phyloP scores from a whole-genome alignment of 1,284 basidiomycete genomes.

The Coniferiporia weirii region DNA sequence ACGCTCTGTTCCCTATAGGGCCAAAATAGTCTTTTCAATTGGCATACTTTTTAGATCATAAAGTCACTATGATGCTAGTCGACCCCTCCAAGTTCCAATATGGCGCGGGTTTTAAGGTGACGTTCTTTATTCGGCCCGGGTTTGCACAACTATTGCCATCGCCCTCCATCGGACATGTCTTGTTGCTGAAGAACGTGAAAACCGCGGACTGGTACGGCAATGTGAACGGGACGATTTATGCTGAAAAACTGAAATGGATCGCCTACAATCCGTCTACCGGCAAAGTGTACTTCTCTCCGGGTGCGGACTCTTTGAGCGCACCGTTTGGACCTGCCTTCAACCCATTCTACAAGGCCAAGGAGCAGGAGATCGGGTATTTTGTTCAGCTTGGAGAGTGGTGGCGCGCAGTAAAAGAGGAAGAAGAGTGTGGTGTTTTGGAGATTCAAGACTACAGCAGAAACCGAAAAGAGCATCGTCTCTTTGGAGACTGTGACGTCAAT shows the following conservation, averaged over 20 bases:
- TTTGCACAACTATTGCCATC: conserved; percentile 6
- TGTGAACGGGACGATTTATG: conserved; percentile 12
- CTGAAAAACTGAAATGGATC: conserved; percentile 15
- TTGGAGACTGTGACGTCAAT: conserved; percentile 9
- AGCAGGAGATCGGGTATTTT: conserved; percentile 8
- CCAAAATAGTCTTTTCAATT: background rate
- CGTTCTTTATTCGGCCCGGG: conserved; percentile 10
- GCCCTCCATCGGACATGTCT: conserved; percentile 4
- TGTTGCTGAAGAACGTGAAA: conserved; percentile 11
- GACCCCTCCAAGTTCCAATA: conserved; percentile 13
- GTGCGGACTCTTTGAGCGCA: background rate
- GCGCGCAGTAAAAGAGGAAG: conserved; percentile 11
- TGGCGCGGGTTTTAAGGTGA: conserved; percentile 10
- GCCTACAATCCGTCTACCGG: conserved; percentile 11
- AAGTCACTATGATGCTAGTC: conserved; percentile 3
- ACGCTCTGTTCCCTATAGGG: background rate
- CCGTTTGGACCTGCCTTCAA: background rate
- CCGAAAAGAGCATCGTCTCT: conserved; percentile 3
- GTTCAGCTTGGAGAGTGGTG: conserved; percentile 13
- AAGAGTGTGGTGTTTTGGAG: conserved; percentile 6
- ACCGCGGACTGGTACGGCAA: background rate
- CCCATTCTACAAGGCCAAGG: conserved; percentile 5
- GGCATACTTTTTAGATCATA: conserved; percentile 1
- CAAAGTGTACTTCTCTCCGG: conserved; percentile 2
- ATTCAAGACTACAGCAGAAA: background rate